These are phyloP conservation scores for Epithemia pelagica DNA, from an alignment of 108 stramenopile species.

Conservation along the genomic window DNA sequence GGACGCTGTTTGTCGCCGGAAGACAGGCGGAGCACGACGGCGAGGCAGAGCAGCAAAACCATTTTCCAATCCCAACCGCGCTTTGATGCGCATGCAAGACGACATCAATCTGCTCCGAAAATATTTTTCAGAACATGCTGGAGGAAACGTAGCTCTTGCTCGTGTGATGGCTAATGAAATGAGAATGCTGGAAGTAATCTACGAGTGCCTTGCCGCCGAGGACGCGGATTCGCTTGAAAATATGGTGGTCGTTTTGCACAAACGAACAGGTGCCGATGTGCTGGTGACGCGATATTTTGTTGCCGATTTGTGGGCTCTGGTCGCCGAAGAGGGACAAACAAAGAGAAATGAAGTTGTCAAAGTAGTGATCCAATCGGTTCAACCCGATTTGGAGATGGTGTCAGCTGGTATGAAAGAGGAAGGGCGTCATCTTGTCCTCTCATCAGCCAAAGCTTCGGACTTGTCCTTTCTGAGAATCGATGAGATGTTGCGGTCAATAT, in stretches of 20 bases:
- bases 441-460: neutral
- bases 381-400: conserved; percentile 22
- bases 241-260: conserved; percentile 69
- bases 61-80: conserved; percentile 43
- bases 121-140: conserved; percentile 51
- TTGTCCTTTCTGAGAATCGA: conserved; percentile 9
- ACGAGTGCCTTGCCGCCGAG: conserved; percentile 44
- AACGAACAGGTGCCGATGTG: conserved; percentile 35
- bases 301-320: conserved; percentile 32
- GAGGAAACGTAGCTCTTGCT: conserved; percentile 41
- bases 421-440: neutral
- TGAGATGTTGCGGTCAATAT: conserved; percentile 20
- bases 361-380: conserved; percentile 13
- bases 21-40: neutral
- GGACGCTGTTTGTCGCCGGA: conserved; percentile 21
- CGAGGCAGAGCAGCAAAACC: conserved; percentile 6
- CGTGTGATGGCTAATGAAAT: conserved; percentile 60
- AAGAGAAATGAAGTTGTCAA: conserved; percentile 9
- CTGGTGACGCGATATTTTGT: conserved; percentile 33
- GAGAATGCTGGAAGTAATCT: conserved; percentile 43
- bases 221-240: conserved; percentile 45
- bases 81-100: conserved; percentile 57
- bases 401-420: conserved; percentile 13
- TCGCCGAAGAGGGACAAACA: conserved; percentile 1
- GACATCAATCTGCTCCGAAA: conserved; percentile 60